Percentiles rank a stretch among this genome's conserved stretches.
Evolutionary conservation across 2,329 filamentous ascomycete genomes (phyloP).

Genomic region (Dendrostoma leiphaemia): DNA sequence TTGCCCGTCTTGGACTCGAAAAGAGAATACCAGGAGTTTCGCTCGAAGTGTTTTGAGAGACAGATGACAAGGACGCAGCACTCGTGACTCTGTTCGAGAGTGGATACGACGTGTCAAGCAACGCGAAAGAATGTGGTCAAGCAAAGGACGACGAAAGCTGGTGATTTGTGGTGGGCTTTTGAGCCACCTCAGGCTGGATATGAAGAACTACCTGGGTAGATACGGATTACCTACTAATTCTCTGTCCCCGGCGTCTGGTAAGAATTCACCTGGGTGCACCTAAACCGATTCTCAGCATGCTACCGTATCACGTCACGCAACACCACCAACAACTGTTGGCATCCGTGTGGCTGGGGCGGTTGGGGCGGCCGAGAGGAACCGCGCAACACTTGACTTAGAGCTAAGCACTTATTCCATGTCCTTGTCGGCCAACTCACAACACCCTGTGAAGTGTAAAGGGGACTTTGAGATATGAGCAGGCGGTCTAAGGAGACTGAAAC

Average conservation of each 20-base stretch:
- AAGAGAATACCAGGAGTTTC: neutral
- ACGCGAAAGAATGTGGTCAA: neutral
- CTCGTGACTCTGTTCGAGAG: neutral
- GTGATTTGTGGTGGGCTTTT: neutral
- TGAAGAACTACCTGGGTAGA: neutral
- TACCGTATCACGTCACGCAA: neutral
- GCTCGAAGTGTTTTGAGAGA: neutral
- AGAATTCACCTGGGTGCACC: neutral
- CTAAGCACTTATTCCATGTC: neutral
- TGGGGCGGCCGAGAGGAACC: neutral
- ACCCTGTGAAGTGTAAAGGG: neutral
- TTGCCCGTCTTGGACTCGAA: neutral
- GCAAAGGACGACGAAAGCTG: neutral
- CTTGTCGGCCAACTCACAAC: neutral
- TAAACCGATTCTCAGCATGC: neutral
- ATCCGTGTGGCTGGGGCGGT: neutral
- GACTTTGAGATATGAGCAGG: neutral
- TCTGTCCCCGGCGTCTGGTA: neutral
- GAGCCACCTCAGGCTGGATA: no score
- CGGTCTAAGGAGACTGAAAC: no score
- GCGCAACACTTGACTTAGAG: neutral
- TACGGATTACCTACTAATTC: neutral
- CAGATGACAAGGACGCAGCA: neutral
- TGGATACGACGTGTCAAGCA: neutral
- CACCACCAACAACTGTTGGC: neutral